Evolutionary conservation across 2,329 filamentous ascomycete genomes (phyloP).

Genomic region (Penicillium sp.): DNA sequence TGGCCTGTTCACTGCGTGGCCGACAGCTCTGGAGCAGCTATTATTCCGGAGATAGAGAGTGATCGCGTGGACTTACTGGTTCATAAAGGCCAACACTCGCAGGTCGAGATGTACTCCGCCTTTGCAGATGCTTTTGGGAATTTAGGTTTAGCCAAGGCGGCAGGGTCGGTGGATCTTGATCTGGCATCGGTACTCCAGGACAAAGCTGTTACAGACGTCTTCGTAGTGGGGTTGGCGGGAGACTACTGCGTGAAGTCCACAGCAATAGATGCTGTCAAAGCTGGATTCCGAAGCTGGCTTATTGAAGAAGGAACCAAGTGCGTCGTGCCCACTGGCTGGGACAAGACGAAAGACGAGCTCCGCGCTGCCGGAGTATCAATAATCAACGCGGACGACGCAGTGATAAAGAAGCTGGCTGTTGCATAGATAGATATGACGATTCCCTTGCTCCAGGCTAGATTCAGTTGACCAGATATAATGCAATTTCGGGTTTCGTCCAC

Average conservation of each 20-base stretch:
- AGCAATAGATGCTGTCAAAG: constrained; percentile 73
- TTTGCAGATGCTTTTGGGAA: constrained; percentile 79
- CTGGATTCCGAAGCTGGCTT: constrained; percentile 77
- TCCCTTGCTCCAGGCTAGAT: neutral
- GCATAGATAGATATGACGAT: neutral
- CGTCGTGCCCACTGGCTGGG: constrained; percentile 68
- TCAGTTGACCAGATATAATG: neutral
- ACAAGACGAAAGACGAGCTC: constrained; percentile 59
- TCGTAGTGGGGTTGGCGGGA: constrained; percentile 80
- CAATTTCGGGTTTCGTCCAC: neutral
- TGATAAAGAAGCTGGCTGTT: constrained; percentile 56
- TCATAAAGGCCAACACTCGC: constrained; percentile 74
- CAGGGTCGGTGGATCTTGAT: constrained; percentile 55
- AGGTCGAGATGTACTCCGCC: constrained; percentile 91
- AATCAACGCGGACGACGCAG: constrained; percentile 60
- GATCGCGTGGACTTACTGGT: constrained; percentile 67
- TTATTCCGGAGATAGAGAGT: constrained; percentile 72
- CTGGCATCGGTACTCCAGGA: constrained; percentile 63
- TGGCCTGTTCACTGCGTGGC: constrained; percentile 94
- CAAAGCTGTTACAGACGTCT: constrained; percentile 73
- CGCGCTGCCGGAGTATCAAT: constrained; percentile 64
- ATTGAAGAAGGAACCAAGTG: constrained; percentile 77
- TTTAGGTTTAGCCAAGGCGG: constrained; percentile 36
- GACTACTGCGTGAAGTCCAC: constrained; percentile 89
- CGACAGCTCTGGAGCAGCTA: constrained; percentile 69